Percentiles rank a stretch among this genome's conserved stretches.
These are phyloP conservation scores for Pyrus communis DNA, from an alignment of 306 rosid species.

Conservation along the genomic window DNA sequence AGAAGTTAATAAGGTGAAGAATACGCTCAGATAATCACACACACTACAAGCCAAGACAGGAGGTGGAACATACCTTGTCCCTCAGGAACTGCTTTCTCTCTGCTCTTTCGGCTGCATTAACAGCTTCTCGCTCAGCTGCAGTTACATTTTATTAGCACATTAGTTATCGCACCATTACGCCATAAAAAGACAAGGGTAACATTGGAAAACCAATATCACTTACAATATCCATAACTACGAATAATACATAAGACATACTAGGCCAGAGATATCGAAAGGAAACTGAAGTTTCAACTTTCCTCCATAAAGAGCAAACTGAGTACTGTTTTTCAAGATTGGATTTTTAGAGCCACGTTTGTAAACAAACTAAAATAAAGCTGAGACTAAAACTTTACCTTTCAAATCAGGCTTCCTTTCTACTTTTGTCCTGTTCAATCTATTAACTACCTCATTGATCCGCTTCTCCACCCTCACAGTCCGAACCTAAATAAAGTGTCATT, in stretches of 20 bases:
- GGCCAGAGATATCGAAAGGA: not conserved
- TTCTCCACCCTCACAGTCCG: conserved; percentile 89
- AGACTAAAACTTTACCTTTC: conserved; percentile 52
- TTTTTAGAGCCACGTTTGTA: not conserved
- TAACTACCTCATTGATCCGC: conserved; percentile 81
- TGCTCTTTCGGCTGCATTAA: conserved; percentile 88
- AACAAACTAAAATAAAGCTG: not conserved
- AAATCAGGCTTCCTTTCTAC: conserved; percentile 92
- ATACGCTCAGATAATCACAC: not conserved
- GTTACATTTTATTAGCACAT: not conserved
- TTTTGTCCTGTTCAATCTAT: conserved; percentile 81
- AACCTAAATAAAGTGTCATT: conserved; percentile 45
- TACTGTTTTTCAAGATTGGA: not conserved
- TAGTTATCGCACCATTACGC: not conserved
- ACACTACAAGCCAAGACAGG: not conserved
- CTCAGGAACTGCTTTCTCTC: conserved; percentile 78
- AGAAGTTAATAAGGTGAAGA: not conserved
- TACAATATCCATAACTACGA: not conserved
- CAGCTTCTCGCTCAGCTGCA: conserved; percentile 92
- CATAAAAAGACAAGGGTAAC: not conserved
- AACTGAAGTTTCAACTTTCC: not conserved
- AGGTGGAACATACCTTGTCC: conserved; percentile 59
- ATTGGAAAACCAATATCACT: not conserved
- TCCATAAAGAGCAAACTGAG: not conserved
- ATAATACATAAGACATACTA: not conserved